These are phyloP conservation scores for Castanospermum australe DNA, from an alignment of 306 rosid genomes.

Conservation along the genomic window DNA sequence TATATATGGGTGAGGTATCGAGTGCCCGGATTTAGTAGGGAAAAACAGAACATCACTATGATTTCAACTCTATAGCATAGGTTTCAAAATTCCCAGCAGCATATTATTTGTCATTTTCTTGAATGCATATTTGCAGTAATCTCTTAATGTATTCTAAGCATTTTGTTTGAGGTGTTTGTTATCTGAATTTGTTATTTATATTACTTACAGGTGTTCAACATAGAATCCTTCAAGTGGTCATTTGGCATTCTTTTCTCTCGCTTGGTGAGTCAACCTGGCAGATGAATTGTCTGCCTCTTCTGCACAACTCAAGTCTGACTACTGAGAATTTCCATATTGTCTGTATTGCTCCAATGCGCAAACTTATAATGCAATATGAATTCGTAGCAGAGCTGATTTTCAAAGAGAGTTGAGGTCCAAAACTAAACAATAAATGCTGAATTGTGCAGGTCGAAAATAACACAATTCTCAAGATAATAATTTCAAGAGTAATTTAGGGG, in stretches of 20 bases:
- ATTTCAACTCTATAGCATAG: not conserved
- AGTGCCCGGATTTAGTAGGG: not conserved
- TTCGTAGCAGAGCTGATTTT: not conserved
- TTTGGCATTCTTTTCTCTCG: slow-evolving; percentile 97
- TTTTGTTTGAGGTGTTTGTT: not conserved
- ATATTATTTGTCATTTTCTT: not conserved
- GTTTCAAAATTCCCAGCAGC: not conserved
- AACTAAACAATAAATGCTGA: not conserved
- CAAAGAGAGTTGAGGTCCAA: not conserved
- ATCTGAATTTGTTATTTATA: slow-evolving; percentile 23
- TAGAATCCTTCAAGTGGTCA: slow-evolving; percentile 94
- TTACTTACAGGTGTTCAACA: slow-evolving; percentile 78
- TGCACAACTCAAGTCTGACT: not conserved
- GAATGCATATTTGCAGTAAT: not conserved
- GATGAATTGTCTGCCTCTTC: slow-evolving; percentile 11
- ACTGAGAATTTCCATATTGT: not conserved
- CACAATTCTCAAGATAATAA: not conserved
- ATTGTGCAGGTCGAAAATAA: not conserved
- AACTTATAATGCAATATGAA: not conserved
- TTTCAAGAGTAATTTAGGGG: not conserved
- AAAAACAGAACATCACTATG: not conserved
- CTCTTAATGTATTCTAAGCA: not conserved
- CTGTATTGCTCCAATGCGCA: not conserved
- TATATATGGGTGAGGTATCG: no score
- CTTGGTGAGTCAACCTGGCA: slow-evolving; percentile 63